Percentiles rank a stretch among this genome's conserved stretches.
Evolutionary conservation across 1,284 basidiomycete genomes (phyloP).

Genomic region (Fomitopsis pinicola): DNA sequence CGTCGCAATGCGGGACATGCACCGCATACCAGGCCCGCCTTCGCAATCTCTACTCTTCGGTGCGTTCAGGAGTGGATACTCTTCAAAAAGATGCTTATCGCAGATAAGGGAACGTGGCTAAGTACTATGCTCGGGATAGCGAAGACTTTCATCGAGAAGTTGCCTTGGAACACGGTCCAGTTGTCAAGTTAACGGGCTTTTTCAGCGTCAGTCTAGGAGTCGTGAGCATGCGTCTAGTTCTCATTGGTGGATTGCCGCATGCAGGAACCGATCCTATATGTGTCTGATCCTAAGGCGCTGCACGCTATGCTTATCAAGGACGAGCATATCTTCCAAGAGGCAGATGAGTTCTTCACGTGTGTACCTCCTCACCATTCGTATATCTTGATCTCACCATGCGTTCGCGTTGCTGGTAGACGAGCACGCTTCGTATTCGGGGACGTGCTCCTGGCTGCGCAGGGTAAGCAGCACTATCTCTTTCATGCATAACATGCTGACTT

Average conservation of each 20-base stretch:
- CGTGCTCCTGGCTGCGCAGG: not conserved
- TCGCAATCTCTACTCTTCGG: not conserved
- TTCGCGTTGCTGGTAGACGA: not conserved
- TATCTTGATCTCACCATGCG: too few species aligned
- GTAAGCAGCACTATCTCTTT: not conserved
- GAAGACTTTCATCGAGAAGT: conserved; percentile 12
- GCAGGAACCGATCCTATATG: conserved; percentile 8
- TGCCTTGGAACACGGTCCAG: conserved; percentile 13
- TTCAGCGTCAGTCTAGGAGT: conserved; percentile 6
- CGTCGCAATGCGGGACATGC: not conserved
- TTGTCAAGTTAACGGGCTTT: conserved; percentile 11
- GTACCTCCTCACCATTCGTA: not conserved
- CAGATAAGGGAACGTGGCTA: not conserved
- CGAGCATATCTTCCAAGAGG: conserved; percentile 29
- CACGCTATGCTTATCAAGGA: conserved; percentile 36
- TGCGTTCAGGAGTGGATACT: not conserved
- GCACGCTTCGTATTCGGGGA: not conserved
- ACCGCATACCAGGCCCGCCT: not conserved
- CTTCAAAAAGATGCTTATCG: not conserved
- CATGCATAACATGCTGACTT: not conserved
- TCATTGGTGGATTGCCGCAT: too few species aligned
- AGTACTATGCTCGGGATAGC: not conserved
- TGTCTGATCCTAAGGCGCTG: conserved; percentile 25
- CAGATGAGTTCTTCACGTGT: conserved; percentile 13
- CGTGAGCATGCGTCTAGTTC: too few species aligned